Conservation (phyloP, 768 basidiomycete genomes). For the Lactarius tabidus region DNA sequence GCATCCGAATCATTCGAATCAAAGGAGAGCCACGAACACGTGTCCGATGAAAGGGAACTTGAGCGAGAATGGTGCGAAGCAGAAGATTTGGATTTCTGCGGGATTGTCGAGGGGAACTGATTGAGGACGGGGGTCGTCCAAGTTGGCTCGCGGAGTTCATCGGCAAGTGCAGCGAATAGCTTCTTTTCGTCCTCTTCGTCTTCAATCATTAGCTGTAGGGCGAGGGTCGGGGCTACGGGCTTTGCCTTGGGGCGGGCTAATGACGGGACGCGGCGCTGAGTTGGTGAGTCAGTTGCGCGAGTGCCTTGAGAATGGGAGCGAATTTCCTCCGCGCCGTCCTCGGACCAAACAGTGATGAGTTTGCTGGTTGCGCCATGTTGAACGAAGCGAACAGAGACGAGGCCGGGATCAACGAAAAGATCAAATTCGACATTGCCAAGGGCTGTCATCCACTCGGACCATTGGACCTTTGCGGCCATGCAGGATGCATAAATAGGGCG, state of each 20-base stretch:
- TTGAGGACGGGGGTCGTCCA: conserved; percentile 65
- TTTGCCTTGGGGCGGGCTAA: conserved; percentile 22
- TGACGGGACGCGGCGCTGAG: conserved; percentile 28
- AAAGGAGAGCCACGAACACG: conserved; percentile 70
- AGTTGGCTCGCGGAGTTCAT: conserved; percentile 62
- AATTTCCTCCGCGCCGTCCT: conserved; percentile 39
- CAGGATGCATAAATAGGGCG: conserved; percentile 69
- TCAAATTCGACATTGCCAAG: conserved; percentile 72
- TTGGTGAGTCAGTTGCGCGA: conserved; percentile 23
- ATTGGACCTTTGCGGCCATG: conserved; percentile 63
- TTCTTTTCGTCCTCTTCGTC: conserved; percentile 69
- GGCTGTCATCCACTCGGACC: conserved; percentile 74
- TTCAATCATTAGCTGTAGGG: conserved; percentile 69
- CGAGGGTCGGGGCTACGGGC: conserved; percentile 42
- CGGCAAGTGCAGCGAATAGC: conserved; percentile 69
- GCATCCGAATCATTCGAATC: conserved; percentile 44
- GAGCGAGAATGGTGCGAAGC: conserved; percentile 50
- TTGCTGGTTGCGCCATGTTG: conserved; percentile 38
- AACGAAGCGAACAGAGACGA: conserved; percentile 62
- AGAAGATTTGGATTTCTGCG: conserved; percentile 52
- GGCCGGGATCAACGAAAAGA: conserved; percentile 77
- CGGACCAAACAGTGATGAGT: conserved; percentile 66
- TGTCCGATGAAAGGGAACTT: conserved; percentile 63
- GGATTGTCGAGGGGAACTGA: conserved; percentile 47
- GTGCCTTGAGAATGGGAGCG: conserved; percentile 13